phyloP scores from a whole-genome alignment of 1,284 basidiomycete species.

The Malassezia psittaci region DNA sequence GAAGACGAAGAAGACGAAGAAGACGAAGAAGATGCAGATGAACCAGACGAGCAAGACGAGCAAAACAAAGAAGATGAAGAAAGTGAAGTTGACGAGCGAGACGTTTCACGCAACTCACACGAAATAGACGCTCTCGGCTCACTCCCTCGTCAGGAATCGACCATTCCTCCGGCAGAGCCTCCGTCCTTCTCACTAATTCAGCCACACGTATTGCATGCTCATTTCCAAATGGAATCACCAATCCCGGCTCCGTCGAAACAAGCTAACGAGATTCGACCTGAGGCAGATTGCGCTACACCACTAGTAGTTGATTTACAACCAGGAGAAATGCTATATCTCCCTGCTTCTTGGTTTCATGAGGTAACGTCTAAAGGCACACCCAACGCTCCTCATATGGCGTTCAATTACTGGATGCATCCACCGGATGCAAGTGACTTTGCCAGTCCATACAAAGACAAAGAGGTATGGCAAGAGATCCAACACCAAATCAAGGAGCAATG shows the following conservation, averaged over 20 bases:
- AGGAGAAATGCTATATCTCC: slow-evolving; percentile 46
- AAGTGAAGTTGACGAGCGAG: slow-evolving; percentile 27
- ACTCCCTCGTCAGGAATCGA: background rate
- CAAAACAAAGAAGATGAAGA: slow-evolving; percentile 19
- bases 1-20: slow-evolving; percentile 28
- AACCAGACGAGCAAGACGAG: slow-evolving; percentile 6
- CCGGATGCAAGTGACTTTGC: slow-evolving; percentile 27
- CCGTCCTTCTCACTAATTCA: slow-evolving; percentile 38
- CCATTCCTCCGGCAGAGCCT: slow-evolving; percentile 23
- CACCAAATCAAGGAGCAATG: background rate
- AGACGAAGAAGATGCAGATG: slow-evolving; percentile 4
- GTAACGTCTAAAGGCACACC: slow-evolving; percentile 30
- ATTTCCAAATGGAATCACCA: slow-evolving; percentile 23
- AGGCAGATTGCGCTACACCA: slow-evolving; percentile 28
- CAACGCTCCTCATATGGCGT: slow-evolving; percentile 38
- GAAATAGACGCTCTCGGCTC: background rate
- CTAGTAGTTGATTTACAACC: slow-evolving; percentile 34
- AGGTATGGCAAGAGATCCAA: slow-evolving; percentile 31
- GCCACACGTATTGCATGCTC: slow-evolving; percentile 28
- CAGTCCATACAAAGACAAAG: slow-evolving; percentile 34
- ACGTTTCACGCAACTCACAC: slow-evolving; percentile 23
- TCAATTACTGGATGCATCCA: slow-evolving; percentile 48
- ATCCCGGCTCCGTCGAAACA: slow-evolving; percentile 9
- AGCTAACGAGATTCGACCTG: background rate
- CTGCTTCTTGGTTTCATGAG: slow-evolving; percentile 46